phyloP scores from a whole-genome alignment of 306 rosid species.

The Vigna mungo region DNA sequence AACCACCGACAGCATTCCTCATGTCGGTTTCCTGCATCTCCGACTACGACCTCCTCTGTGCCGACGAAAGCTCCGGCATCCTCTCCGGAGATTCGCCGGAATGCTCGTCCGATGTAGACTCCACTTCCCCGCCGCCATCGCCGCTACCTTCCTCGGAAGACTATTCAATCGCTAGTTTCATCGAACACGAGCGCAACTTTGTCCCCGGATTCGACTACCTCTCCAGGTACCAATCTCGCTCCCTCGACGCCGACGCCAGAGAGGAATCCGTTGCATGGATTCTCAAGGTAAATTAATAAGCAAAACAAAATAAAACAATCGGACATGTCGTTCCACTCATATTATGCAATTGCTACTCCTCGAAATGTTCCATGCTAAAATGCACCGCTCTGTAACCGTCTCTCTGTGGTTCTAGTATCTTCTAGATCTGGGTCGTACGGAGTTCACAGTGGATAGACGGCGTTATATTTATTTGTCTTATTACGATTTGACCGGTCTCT shows the following conservation, averaged over 20 bases:
- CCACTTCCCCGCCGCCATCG: slow-evolving; percentile 18
- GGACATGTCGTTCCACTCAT: background rate
- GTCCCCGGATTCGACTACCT: slow-evolving; percentile 75
- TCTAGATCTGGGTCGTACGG: slow-evolving; percentile 45
- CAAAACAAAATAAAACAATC: background rate
- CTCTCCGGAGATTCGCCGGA: slow-evolving; percentile 71
- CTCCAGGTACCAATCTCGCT: slow-evolving; percentile 62
- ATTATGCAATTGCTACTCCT: slow-evolving; percentile 48
- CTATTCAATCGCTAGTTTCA: slow-evolving; percentile 73
- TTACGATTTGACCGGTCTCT: background rate
- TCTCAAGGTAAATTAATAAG: slow-evolving; percentile 64
- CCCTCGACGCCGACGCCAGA: slow-evolving; percentile 74
- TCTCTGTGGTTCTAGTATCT: background rate
- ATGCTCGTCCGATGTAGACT: slow-evolving; percentile 62
- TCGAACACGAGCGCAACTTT: slow-evolving; percentile 73
- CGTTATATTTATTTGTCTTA: background rate
- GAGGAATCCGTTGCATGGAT: slow-evolving; percentile 86
- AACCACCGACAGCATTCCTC: slow-evolving; percentile 39
- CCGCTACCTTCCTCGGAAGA: slow-evolving; percentile 45
- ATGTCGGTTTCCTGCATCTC: slow-evolving; percentile 75
- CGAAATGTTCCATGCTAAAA: slow-evolving; percentile 17
- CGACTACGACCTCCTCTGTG: slow-evolving; percentile 75
- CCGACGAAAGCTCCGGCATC: slow-evolving; percentile 64
- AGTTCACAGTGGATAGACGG: slow-evolving; percentile 22
- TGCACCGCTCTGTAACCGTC: background rate